Evolutionary conservation across 2,329 filamentous ascomycete genomes (phyloP), one percentile per base, ranked within the genome.

Genomic region (Talaromyces amestolkiae): DNA sequence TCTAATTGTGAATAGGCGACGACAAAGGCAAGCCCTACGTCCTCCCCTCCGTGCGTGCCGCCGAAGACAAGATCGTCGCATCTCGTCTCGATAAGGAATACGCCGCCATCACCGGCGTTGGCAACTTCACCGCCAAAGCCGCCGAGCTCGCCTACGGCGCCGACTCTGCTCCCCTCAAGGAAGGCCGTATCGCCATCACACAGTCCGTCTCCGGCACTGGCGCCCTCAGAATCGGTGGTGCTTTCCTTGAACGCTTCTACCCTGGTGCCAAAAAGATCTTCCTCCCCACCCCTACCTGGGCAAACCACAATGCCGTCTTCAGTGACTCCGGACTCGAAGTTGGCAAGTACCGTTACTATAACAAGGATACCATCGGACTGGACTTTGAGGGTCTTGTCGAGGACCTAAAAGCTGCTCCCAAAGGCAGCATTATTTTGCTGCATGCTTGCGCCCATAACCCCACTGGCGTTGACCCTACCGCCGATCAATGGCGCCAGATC

Each of bases 391-490:
- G 95, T 74, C 87, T 99, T 85, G 77, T 97, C 67, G 89, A 87
- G 74, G 93, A 98, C 79, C 89, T 99, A 83, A 93, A 96, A 84
- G 87, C 86, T 71, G 92, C 94, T 65, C 93, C 93, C 72, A 87
- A 90, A 79, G 89, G 89, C 79, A 96, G 91, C 82, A 88, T 96
- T 73, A 90, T 99, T 82, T 84, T 99, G 71, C 91, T 98, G 78
- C 95, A 99, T 82, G 94, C 94, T 69, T 98, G 94, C 81, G 94
- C 94, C 56, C 94, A 98, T 86, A 98, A 98, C 86, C 94, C 94
- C 66, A 98, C 95, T 69, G 94, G 94, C 78, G 91, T 98, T 74
- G 94, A 98, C 82, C 95, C 94, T 41, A 97, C 91, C 49, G 82
- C 87, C 74, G 90, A 92, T 79, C 94, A 98, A 84, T 98, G 94